Base-by-base conservation (phyloP, 768 basidiomycete genomes). In the Mycena crocata region DNA sequence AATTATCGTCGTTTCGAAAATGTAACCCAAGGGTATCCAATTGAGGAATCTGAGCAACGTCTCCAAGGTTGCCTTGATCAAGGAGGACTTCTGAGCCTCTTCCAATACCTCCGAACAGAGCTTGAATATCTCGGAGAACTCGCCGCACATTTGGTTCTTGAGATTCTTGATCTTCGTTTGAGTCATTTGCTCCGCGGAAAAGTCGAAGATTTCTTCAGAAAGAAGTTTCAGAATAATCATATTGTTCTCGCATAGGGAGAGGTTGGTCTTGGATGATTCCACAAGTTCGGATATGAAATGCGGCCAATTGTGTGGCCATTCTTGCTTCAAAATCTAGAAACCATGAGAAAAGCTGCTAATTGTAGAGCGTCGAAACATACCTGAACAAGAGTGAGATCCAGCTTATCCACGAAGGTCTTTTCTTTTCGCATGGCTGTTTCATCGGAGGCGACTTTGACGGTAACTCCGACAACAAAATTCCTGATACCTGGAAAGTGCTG, bases 291-390 rank as follows among this genome's bases (percentile, higher is more conserved):
- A 90, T 73, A 98, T 98, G 84, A 98, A 99, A 24, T 88, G 93
- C 34, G 97, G 96, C 98, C 98, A 99, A 75, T 98, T 96, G 77
- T 98, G 94, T 28, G 97, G 97, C 98, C 98, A 99, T 78, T 98
- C 98, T 84, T 99, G 98, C 81, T 99, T 99, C 70, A 99, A 84
- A 66, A 99, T 98, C 96, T 99, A 74, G 24, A n/a, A 23, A 34
- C 26, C 8, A 55, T 51, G 56, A 23, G 67, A 74, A 64, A 57
- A 64, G 48, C n/a, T 48, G 24, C 67, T 64, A 19, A 62, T 35
- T 66, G 30, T 54, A 26, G 49, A 51, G 9, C 56, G 45, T 32
- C 65, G 39, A 55, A 30, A 78, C 86, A 64, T 63, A 94, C 96
- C 84, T 97, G 95, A 59, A 99, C 95, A 50, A 99, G 86, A 24